Conservation (phyloP, 139 green algal genomes). For the Medakamo hakoo region DNA sequence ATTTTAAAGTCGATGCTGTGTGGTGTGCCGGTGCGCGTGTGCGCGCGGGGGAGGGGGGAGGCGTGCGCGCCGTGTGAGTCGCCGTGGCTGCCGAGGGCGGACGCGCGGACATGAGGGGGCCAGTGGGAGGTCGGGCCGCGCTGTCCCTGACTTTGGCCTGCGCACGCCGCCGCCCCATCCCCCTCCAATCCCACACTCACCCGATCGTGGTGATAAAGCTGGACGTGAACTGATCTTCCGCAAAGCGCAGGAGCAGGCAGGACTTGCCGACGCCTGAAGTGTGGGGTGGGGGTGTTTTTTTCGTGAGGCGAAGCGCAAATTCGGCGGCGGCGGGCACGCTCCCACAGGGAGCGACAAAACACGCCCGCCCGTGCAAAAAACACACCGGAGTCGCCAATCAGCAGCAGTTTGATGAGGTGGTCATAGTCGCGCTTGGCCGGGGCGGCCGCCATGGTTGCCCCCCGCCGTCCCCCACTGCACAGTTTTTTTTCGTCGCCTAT, state of each 20-base stretch:
- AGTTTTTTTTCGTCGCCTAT: too few relatives aligned
- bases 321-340: too few relatives aligned
- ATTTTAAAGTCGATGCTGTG: constrained; percentile 97
- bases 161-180: neutral
- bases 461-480: too few relatives aligned
- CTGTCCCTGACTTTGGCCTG: neutral
- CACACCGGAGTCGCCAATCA: constrained; percentile 90
- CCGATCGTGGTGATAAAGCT: constrained; percentile 98
- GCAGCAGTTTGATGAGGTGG: constrained; percentile 85
- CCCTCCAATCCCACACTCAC: constrained; percentile 21
- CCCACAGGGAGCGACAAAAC: neutral
- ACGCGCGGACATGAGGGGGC: neutral
- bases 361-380: neutral
- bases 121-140: neutral
- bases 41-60: too few relatives aligned
- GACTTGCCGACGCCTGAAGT: constrained; percentile 86
- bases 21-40: neutral
- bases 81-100: too few relatives aligned
- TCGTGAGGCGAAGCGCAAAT: too few relatives aligned
- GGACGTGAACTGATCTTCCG: constrained; percentile 88
- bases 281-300: too few relatives aligned
- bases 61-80: too few relatives aligned
- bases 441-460: too few relatives aligned
- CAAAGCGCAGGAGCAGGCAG: constrained; percentile 88
- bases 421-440: constrained; percentile 66